Evolutionary conservation across 257 asterid species (phyloP).

Genomic region (Rauvolfia tetraphylla): DNA sequence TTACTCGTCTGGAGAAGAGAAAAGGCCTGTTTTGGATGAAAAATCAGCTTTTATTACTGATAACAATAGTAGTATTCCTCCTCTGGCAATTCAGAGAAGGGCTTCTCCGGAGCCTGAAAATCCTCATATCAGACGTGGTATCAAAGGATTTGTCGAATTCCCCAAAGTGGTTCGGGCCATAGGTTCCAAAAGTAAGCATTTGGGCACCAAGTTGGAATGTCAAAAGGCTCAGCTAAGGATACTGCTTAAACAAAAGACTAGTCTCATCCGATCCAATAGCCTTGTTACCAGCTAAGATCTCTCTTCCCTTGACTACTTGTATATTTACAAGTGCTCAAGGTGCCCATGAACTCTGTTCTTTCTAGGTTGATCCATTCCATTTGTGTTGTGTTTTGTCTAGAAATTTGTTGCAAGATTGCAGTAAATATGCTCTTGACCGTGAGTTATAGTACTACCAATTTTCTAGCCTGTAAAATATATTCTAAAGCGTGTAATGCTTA

Average conservation of each 20-base stretch:
- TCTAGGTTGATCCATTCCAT: background rate
- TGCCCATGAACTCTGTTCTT: background rate
- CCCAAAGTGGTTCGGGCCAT: conserved; percentile 70
- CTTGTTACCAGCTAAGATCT: conserved; percentile 39
- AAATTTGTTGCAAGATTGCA: conserved; percentile 7
- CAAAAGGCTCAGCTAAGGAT: conserved; percentile 79
- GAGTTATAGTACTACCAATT: background rate
- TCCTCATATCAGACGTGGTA: conserved; percentile 82
- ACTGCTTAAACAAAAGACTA: conserved; percentile 53
- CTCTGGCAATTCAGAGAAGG: conserved; percentile 30
- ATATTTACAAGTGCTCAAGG: background rate
- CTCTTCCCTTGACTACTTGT: background rate
- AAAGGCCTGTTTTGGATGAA: conserved; percentile 28
- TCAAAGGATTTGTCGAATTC: conserved; percentile 85
- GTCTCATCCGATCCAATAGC: conserved; percentile 33
- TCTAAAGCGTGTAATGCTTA: background rate
- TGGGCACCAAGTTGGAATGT: conserved; percentile 64
- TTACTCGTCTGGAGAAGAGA: conserved; percentile 22
- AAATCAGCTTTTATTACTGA: conserved; percentile 12
- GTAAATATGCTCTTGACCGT: background rate
- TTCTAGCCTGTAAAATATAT: background rate
- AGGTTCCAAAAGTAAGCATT: conserved; percentile 63
- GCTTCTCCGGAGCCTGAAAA: conserved; percentile 48
- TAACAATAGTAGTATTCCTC: conserved; percentile 1
- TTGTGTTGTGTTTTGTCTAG: background rate